Evolutionary conservation across 306 rosid genomes (phyloP).

Genomic region (Cajanus cajan): DNA sequence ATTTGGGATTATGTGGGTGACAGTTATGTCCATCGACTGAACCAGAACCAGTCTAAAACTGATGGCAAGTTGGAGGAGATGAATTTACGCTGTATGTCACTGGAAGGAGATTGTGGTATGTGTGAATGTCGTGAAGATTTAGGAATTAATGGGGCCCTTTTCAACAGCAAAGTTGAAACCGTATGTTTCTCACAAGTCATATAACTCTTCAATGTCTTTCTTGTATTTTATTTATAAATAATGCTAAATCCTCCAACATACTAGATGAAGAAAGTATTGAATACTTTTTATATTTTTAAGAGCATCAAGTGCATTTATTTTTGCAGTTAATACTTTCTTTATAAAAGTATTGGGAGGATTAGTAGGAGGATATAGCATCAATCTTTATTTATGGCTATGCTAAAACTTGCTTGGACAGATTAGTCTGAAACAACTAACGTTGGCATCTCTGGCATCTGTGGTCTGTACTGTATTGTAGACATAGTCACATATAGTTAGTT

Average conservation of each 20-base stretch:
- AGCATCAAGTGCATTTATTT: not conserved
- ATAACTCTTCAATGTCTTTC: not conserved
- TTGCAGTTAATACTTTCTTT: not conserved
- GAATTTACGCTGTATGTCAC: conserved; percentile 50
- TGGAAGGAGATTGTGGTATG: conserved; percentile 69
- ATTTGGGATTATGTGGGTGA: conserved; percentile 98
- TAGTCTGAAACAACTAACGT: conserved; percentile 11
- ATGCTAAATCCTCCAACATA: not conserved
- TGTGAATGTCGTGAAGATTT: conserved; percentile 69
- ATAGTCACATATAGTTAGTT: not conserved
- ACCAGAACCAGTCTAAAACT: conserved; percentile 84
- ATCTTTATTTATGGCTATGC: not conserved
- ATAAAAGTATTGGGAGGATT: not conserved
- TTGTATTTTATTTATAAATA: not conserved
- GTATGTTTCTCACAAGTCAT: conserved; percentile 45
- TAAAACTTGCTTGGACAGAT: conserved; percentile 8
- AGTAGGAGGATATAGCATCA: not conserved
- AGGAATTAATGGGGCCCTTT: conserved; percentile 75
- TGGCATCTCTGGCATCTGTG: not conserved
- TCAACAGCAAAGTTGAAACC: conserved; percentile 85
- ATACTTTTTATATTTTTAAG: not conserved
- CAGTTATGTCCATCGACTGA: conserved; percentile 82
- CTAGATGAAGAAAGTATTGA: not conserved
- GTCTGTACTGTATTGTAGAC: not conserved
- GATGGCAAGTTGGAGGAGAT: conserved; percentile 68